Percentiles rank a stretch among this genome's conserved stretches.
These are phyloP conservation scores for Sclerotinia sclerotiorum DNA, from an alignment of 2,329 filamentous ascomycete species.

Conservation along the genomic window DNA sequence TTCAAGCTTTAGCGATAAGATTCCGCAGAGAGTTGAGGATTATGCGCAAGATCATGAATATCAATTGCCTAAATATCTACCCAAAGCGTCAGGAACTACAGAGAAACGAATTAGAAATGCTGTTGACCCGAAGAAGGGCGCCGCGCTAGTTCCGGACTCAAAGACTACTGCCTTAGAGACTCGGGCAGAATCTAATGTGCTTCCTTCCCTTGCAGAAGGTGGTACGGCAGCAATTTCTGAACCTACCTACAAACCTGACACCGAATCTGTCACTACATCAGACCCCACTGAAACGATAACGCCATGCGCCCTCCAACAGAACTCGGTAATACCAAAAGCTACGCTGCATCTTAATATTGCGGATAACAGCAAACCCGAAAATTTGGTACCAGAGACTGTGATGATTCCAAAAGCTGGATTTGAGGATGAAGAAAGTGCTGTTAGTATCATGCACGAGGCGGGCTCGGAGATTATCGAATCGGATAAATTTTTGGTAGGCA, in stretches of 20 bases:
- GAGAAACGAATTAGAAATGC: background rate
- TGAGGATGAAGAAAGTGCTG: background rate
- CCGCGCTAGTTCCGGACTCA: background rate
- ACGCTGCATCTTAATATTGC: background rate
- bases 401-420: background rate
- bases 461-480: background rate
- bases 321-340: background rate
- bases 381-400: background rate
- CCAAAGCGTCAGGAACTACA: background rate
- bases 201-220: background rate
- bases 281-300: background rate
- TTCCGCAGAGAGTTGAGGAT: background rate
- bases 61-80: background rate
- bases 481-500: background rate
- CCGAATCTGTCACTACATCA: background rate
- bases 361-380: too few species aligned
- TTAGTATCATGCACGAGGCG: background rate
- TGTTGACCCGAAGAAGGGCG: background rate
- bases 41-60: background rate
- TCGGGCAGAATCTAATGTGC: background rate
- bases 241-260: background rate
- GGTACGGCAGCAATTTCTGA: background rate
- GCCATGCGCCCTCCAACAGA: background rate
- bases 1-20: background rate
- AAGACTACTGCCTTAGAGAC: background rate